Base-by-base conservation (phyloP, 2,329 filamentous ascomycete species). In the Bretziella fagacearum region DNA sequence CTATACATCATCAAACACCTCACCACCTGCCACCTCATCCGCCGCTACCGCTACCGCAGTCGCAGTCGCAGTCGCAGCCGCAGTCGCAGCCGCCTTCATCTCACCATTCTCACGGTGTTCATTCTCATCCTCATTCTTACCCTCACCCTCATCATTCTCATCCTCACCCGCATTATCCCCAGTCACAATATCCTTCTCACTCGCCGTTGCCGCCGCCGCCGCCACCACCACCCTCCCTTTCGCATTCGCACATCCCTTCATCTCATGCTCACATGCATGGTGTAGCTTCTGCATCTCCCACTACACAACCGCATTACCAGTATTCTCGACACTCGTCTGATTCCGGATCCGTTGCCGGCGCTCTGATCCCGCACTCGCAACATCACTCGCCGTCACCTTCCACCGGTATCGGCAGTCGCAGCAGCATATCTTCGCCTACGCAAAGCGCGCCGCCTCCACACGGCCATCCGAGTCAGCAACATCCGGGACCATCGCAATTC, bases 401-500 rank as follows among this genome's bases (percentile, higher is more conserved):
- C 26, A 37, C 18, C 8, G 35, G 17, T 10, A 7, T 8, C 2
- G n/a, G n/a, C n/a, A 22, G 17, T 22, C 35, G 35, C 17, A 18
- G 35, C 3, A 39, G 20, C 7, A 39, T 39, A 10, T 32, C 22
- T 10, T 46, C 30, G n/a, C 35, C 33, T 3, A n/a, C 35, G 13
- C 23, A 7, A 4, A 39, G 18, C 35, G 17, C 18, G 18, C 35
- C 15, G 7, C 17, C 35, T 33, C 30, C 30, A 20, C 35, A 10
- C 5, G 15, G n/a, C 17, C 15, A 10, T 8, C 17, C 35, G 7
- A 22, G 10, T 20, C 23, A 11, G 4, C 35, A 54, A 15, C 57
- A 55, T 50, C 57, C 58, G 44, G 55, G 55, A 44, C 55, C 58
- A 10, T 42, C 41, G 10, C 46, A 39, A 20, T 37, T 35, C n/a